Percentiles rank a stretch among this genome's conserved stretches.
phyloP scores from a whole-genome alignment of 306 rosid genomes.

The Vigna mungo region DNA sequence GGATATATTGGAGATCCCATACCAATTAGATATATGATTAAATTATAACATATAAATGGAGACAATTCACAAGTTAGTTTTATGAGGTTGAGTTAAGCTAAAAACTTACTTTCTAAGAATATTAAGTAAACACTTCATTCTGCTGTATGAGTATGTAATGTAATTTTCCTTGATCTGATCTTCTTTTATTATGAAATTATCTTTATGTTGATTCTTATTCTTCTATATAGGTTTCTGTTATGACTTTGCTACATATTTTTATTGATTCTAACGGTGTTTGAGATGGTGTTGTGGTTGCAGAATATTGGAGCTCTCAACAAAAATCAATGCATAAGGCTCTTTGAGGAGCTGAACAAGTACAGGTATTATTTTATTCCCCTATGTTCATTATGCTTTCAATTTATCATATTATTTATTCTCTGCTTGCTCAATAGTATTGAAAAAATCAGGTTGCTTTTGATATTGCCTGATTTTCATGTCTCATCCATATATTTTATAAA shows the following conservation, averaged over 20 bases:
- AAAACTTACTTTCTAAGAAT: no score
- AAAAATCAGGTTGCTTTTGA: slow-evolving; percentile 26
- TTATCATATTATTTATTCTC: slow-evolving; percentile 36
- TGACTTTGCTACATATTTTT: slow-evolving; percentile 36
- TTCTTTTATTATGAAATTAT: slow-evolving; percentile 15
- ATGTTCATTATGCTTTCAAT: slow-evolving; percentile 35
- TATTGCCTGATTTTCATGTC: background rate
- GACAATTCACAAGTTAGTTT: no score
- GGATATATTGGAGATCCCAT: no score
- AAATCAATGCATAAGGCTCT: slow-evolving; percentile 77
- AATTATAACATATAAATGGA: no score
- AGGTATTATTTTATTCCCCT: slow-evolving; percentile 59
- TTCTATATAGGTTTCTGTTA: slow-evolving; percentile 31
- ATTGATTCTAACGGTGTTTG: slow-evolving; percentile 38
- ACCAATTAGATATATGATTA: no score
- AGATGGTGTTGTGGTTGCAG: slow-evolving; percentile 58
- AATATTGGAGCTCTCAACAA: slow-evolving; percentile 64
- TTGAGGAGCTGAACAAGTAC: slow-evolving; percentile 86
- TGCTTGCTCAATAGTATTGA: slow-evolving; percentile 7
- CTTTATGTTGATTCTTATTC: slow-evolving; percentile 12
- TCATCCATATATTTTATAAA: no score
- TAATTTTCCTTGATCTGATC: slow-evolving; percentile 6
- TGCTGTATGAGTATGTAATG: background rate
- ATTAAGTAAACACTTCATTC: background rate
- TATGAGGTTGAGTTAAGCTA: no score